Evolutionary conservation across 169 alveolate species (phyloP).

Genomic region (Cryptosporidium bovis): DNA sequence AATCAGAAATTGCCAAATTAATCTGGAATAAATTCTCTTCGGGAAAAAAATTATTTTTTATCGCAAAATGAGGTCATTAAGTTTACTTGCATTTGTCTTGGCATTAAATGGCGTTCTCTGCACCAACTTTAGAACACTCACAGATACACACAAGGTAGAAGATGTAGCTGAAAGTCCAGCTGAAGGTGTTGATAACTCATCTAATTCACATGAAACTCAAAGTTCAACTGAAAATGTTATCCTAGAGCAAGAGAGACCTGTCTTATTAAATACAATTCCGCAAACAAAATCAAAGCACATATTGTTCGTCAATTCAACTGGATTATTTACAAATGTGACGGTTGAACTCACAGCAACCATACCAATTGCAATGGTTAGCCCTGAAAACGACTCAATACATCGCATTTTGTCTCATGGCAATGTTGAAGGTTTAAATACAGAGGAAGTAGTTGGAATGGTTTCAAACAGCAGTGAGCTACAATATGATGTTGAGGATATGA

Average conservation of each 20-base stretch:
- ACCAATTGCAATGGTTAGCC: conserved; percentile 55
- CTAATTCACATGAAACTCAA: neutral
- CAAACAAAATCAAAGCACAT: conserved; percentile 28
- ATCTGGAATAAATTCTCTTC: neutral
- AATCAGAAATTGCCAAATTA: neutral
- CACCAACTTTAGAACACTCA: conserved; percentile 26
- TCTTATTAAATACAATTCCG: conserved; percentile 52
- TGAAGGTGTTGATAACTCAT: neutral
- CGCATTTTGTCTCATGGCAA: conserved; percentile 14
- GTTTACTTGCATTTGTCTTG: neutral
- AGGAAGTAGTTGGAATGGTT: no score
- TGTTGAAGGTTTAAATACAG: no score
- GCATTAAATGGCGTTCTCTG: neutral
- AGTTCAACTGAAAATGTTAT: conserved; percentile 21
- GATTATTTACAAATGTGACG: conserved; percentile 44
- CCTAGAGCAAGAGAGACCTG: conserved; percentile 44
- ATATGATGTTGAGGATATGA: no score
- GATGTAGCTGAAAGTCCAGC: neutral
- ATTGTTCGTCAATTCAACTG: conserved; percentile 36
- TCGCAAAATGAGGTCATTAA: no score
- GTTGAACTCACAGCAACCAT: conserved; percentile 52
- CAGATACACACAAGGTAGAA: conserved; percentile 11
- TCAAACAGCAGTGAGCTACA: no score
- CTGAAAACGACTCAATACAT: conserved; percentile 46
- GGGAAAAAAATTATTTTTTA: no score